Evolutionary conservation across 2,329 filamentous ascomycete genomes (phyloP).

Genomic region (Fusarium newnesense): DNA sequence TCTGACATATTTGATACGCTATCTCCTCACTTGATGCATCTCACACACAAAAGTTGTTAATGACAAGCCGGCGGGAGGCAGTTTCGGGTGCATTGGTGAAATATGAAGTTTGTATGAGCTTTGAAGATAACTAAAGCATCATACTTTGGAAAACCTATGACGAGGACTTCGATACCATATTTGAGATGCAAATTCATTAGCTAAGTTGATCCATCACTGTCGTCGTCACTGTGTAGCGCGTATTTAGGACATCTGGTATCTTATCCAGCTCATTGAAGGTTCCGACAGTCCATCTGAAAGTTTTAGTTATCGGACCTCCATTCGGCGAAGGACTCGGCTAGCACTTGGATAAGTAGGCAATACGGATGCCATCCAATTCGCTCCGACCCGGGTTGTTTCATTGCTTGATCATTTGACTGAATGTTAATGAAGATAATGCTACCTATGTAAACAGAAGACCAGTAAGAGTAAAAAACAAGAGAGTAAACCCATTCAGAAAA

Average conservation of each 20-base stretch:
- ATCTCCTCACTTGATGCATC: conserved; percentile 4
- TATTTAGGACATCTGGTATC: background rate
- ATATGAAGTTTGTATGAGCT: background rate
- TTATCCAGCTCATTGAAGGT: background rate
- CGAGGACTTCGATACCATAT: background rate
- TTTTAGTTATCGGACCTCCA: background rate
- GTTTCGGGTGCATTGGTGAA: background rate
- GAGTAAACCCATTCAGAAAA: conserved; percentile 1
- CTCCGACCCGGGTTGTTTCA: background rate
- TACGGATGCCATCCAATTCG: conserved; percentile 5
- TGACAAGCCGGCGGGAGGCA: background rate
- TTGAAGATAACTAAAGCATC: background rate
- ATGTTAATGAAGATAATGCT: background rate
- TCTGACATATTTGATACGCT: conserved; percentile 28
- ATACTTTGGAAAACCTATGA: background rate
- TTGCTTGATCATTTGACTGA: conserved; percentile 14
- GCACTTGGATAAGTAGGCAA: conserved; percentile 1
- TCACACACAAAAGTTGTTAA: background rate
- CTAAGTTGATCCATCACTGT: conserved; percentile 5
- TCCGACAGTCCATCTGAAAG: background rate
- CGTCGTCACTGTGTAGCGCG: conserved; percentile 5
- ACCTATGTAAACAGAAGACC: background rate
- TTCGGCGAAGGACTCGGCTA: conserved; percentile 15
- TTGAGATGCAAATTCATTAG: background rate
- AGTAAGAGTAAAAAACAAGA: background rate